phyloP scores from a whole-genome alignment of 2,329 filamentous ascomycete species.

The Tetracladium maxilliforme region DNA sequence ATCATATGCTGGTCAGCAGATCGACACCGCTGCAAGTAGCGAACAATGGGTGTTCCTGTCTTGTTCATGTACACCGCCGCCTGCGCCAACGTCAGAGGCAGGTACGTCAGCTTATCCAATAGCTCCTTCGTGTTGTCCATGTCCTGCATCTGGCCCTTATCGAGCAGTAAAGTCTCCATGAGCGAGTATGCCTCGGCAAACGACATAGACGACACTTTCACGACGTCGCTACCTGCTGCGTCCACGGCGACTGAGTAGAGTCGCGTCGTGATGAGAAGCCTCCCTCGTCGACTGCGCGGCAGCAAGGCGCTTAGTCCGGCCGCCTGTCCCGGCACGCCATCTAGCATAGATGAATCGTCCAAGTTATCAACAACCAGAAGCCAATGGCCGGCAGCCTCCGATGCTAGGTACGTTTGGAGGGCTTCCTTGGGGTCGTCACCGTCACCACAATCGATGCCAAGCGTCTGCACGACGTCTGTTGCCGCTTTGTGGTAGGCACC shows the following conservation, averaged over 20 bases:
- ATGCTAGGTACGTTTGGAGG: slow-evolving; percentile 5
- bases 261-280: slow-evolving; percentile 21
- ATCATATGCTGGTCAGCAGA: slow-evolving; percentile 15
- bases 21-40: slow-evolving; percentile 17
- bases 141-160: slow-evolving; percentile 5
- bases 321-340: no score
- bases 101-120: slow-evolving; percentile 16
- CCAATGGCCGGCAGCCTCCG: slow-evolving; percentile 16
- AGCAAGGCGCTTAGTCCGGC: slow-evolving; percentile 14
- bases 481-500: slow-evolving; percentile 23
- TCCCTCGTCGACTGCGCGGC: slow-evolving; percentile 15
- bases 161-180: slow-evolving; percentile 11
- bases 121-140: slow-evolving; percentile 6
- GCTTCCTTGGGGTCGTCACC: slow-evolving; percentile 3
- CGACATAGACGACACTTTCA: slow-evolving; percentile 3
- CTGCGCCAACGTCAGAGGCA: slow-evolving; percentile 24
- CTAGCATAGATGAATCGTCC: slow-evolving; percentile 22
- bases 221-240: slow-evolving; percentile 13
- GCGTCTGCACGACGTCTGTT: slow-evolving; percentile 14
- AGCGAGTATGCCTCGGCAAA: slow-evolving; percentile 11
- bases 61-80: slow-evolving; percentile 23
- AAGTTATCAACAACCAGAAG: slow-evolving; percentile 26
- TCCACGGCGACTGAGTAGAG: slow-evolving; percentile 16
- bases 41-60: slow-evolving; percentile 8
- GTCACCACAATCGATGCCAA: slow-evolving; percentile 4